A percentile compares a stretch with the other conserved stretches of the same genome.
Evolutionary conservation across 2,329 filamentous ascomycete species (phyloP).

Genomic region (Phialophora tarda): DNA sequence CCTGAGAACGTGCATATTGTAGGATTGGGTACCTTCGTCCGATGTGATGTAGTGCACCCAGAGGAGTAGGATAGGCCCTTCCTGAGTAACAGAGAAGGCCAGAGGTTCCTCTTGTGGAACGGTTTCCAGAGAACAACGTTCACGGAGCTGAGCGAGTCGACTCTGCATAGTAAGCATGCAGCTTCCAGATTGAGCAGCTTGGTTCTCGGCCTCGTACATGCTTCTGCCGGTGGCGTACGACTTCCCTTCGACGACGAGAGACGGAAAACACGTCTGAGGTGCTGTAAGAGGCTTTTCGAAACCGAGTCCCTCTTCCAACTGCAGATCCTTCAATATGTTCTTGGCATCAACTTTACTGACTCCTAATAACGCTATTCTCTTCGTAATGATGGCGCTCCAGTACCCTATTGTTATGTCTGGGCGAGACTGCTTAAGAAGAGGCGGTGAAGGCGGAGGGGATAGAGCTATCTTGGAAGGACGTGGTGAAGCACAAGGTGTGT

Average conservation of each 20-base stretch:
- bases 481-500: no score
- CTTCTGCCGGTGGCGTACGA: constrained; percentile 34
- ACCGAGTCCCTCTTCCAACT: no score
- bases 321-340: no score
- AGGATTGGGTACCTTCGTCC: background rate
- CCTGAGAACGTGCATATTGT: background rate
- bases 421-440: no score
- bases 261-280: constrained; percentile 21
- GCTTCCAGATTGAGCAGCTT: constrained; percentile 34
- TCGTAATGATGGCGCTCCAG: no score
- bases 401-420: no score
- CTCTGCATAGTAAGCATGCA: constrained; percentile 20
- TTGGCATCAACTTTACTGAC: no score
- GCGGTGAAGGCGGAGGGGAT: no score
- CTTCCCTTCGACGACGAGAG: constrained; percentile 36
- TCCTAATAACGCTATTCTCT: no score
- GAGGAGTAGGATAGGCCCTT: background rate
- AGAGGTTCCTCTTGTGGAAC: background rate
- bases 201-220: constrained; percentile 36
- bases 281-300: no score
- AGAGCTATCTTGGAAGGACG: no score
- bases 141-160: background rate
- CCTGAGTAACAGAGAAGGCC: background rate
- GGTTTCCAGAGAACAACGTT: background rate
- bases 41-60: background rate